Percentiles rank a stretch among this genome's conserved stretches.
Conservation (phyloP, 2,329 filamentous ascomycete species). For the Thermothelomyces thermophilus region DNA sequence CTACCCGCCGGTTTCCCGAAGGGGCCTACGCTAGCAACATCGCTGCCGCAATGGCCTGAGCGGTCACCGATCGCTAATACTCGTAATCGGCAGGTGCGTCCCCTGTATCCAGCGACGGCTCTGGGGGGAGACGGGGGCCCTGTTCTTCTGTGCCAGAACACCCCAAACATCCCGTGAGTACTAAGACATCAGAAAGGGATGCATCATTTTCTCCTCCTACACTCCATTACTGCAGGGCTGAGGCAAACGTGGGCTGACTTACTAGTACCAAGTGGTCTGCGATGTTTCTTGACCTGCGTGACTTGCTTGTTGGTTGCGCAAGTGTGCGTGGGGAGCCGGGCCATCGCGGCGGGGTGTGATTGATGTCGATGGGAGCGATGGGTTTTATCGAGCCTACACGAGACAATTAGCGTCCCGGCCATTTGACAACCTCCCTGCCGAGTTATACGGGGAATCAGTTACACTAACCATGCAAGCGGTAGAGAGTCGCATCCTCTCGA, state of each 20-base stretch:
- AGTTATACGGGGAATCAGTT: neutral
- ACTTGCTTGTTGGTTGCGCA: neutral
- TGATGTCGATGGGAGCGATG: neutral
- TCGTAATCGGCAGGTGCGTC: neutral
- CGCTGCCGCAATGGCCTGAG: conserved; percentile 9
- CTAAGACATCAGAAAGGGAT: too few relatives aligned
- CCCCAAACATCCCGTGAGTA: too few relatives aligned
- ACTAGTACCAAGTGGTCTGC: neutral
- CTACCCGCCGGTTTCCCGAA: conserved; percentile 17
- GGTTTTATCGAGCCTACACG: neutral
- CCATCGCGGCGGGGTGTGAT: neutral
- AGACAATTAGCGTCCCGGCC: neutral
- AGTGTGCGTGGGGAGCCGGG: conserved; percentile 1
- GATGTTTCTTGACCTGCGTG: too few relatives aligned
- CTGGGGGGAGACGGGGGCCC: too few relatives aligned
- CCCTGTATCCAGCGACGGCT: neutral
- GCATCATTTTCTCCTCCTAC: neutral
- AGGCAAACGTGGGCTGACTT: neutral
- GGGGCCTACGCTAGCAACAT: conserved; percentile 13
- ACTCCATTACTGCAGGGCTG: neutral
- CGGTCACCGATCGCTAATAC: conserved; percentile 1
- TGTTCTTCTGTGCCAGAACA: too few relatives aligned
- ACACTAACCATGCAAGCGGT: neutral
- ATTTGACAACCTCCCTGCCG: neutral
- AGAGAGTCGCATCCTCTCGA: too few relatives aligned